Conservation (phyloP, 2,329 filamentous ascomycete species). For the Claviceps humidiphila region DNA sequence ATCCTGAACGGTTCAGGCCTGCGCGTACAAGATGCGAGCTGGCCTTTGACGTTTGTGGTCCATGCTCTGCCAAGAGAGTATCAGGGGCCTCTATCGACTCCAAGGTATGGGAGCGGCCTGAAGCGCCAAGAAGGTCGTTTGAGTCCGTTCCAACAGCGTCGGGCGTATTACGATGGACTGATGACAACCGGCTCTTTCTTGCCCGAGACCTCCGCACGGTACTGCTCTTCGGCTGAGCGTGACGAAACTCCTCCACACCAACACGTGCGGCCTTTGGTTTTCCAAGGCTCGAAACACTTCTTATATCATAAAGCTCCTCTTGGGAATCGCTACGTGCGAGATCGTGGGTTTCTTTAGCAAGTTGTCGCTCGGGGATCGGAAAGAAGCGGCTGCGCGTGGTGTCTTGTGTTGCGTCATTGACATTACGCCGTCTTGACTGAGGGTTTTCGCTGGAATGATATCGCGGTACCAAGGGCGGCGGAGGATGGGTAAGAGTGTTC, state of each 20-base stretch:
- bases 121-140: background rate
- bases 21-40: constrained; percentile 11
- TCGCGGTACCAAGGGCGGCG: background rate
- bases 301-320: background rate
- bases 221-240: background rate
- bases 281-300: background rate
- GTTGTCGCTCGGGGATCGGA: background rate
- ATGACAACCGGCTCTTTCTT: background rate
- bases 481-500: constrained; percentile 5
- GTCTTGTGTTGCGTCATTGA: background rate
- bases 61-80: background rate
- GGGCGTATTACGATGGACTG: constrained; percentile 13
- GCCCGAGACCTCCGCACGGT: background rate
- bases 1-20: constrained; percentile 4
- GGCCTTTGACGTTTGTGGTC: constrained; percentile 10
- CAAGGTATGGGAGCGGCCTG: background rate
- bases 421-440: constrained; percentile 3
- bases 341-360: background rate
- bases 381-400: constrained; percentile 1
- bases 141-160: background rate
- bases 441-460: background rate
- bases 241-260: background rate
- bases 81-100: background rate
- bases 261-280: background rate
- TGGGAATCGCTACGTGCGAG: background rate